Evolutionary conservation across 441 rosid genomes (phyloP), one percentile per base, ranked within the genome.

Genomic region (Jatropha multifida): DNA sequence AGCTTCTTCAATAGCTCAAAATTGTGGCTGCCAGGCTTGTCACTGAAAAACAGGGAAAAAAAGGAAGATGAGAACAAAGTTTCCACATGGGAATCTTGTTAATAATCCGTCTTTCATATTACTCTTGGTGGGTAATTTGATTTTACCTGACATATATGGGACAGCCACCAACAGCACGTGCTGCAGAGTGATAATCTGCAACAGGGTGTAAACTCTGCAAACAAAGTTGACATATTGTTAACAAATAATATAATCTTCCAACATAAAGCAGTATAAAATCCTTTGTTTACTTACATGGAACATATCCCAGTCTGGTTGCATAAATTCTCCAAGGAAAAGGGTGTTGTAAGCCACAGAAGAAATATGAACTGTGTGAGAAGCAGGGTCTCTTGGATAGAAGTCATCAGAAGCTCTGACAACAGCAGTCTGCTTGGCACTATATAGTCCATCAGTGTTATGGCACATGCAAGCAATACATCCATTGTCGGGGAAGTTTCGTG

Each of bases 231-330:
- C 65, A 85, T 48, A 65, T 7, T 64, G 18, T 61, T 14, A 51
- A 41, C 23, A 32, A 32, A 32, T 32, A 32, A 65, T 18, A 11
- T 17, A 26, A 23, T 71, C 26, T 8, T 20, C 61, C 9, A 71
- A 40, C 41, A 32, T 18, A 27, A 15, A 48, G 1, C 5, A 64
- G 27, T 56, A 54, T 26, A 44, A 52, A 27, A 38, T 52, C 11
- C n/a, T n/a, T 12, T 15, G 58, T 76, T 80, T 17, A 85, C 97
- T 85, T 84, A 93, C 99, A 75, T 93, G 98, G 83, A 94, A 94
- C 99, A 94, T 94, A 84, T 94, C 99, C 98, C 98, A 94, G 71
- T 94, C 99, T 80, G 98, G 94, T 74, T 90, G 98, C 96, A 93
- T 91, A 74, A 94, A 93, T 81, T 94, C 98, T 58, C 98, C 97